These are phyloP conservation scores for Podila horticola DNA, from an alignment of 192 early-diverging fungal genomes.

Conservation along the genomic window DNA sequence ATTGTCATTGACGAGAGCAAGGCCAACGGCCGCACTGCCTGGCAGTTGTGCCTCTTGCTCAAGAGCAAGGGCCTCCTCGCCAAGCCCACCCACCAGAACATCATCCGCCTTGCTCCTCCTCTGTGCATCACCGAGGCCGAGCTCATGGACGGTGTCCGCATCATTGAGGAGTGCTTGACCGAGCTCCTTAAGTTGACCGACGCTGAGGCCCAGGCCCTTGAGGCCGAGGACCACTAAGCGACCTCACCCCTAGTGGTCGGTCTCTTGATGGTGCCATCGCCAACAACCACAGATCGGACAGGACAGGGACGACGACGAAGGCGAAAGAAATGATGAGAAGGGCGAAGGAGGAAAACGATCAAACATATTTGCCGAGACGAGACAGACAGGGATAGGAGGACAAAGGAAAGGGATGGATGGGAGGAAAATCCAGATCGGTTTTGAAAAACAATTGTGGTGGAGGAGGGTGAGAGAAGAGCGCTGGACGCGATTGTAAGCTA, in stretches of 20 bases:
- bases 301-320: constrained; percentile 1
- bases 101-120: constrained; percentile 96
- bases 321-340: neutral
- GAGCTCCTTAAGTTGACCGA: constrained; percentile 68
- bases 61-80: constrained; percentile 94
- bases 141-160: constrained; percentile 79
- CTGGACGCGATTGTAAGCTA: constrained; percentile 54
- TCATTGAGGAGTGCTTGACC: constrained; percentile 80
- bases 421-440: constrained; percentile 31
- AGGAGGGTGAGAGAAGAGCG: constrained; percentile 53
- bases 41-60: constrained; percentile 94
- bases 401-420: constrained; percentile 17
- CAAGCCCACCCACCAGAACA: constrained; percentile 98
- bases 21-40: constrained; percentile 88
- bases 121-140: constrained; percentile 95
- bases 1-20: constrained; percentile 92
- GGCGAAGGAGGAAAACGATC: constrained; percentile 19
- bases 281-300: neutral
- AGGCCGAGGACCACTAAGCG: constrained; percentile 50
- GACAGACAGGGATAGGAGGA: neutral
- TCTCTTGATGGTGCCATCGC: neutral
- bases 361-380: constrained; percentile 13
- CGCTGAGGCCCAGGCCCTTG: constrained; percentile 51
- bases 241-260: neutral
- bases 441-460: constrained; percentile 13